Conservation (phyloP, 2,329 filamentous ascomycete species). For the Pyrenochaeta sp. region DNA sequence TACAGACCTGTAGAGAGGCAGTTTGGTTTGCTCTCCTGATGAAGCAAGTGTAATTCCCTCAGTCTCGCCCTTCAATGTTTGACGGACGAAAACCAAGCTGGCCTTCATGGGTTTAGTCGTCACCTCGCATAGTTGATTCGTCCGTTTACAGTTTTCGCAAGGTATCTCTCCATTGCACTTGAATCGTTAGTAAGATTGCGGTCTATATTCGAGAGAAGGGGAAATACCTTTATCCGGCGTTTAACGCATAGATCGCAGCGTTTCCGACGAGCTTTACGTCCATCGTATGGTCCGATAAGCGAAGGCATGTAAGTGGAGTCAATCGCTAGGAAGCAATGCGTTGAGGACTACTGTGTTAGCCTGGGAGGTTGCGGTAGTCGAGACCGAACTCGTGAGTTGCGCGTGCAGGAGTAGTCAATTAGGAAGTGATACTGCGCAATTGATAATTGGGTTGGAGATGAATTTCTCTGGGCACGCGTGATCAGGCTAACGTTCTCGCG, state of each 20-base stretch:
- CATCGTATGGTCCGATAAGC: constrained; percentile 37
- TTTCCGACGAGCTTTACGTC: constrained; percentile 37
- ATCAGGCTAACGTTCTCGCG: neutral
- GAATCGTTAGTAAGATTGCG: neutral
- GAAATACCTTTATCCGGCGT: constrained; percentile 35
- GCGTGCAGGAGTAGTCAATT: constrained; percentile 1
- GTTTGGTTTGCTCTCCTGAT: neutral
- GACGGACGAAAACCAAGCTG: constrained; percentile 26
- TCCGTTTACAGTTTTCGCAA: constrained; percentile 30
- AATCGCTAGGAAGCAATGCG: neutral
- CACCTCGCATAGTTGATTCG: constrained; percentile 20
- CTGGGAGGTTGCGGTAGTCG: neutral
- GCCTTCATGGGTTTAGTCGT: constrained; percentile 6
- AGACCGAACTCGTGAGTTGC: neutral
- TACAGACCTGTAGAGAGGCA: constrained; percentile 4
- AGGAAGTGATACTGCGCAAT: constrained; percentile 17
- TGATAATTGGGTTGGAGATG: neutral
- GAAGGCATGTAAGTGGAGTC: constrained; percentile 14
- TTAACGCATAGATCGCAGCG: constrained; percentile 36
- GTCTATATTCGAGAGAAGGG: neutral
- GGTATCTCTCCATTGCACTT: constrained; percentile 37
- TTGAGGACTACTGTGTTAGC: neutral
- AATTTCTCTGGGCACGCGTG: neutral
- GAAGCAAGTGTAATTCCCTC: neutral
- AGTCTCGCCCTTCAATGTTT: neutral